Base-by-base conservation (phyloP, 2,329 filamentous ascomycete species). In the Tolypocladium guangdongense region DNA sequence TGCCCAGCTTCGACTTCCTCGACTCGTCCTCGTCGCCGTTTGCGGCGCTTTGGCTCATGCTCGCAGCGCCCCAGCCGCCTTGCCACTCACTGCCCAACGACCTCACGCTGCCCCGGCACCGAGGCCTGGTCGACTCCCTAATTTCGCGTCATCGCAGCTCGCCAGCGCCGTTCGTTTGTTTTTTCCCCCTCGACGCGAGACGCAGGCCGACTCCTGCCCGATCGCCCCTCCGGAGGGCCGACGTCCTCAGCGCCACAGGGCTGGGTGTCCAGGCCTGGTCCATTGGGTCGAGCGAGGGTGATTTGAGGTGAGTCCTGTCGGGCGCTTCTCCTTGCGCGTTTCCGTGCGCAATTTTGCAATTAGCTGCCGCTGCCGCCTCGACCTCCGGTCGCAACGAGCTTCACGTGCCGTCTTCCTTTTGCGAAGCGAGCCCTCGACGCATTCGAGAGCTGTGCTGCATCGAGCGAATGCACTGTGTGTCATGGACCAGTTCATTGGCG, bases 171-270 rank as follows among this genome's bases (percentile, higher is more conserved):
- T 43, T 35, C 16, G 38, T 50, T 45, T 20, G 10, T n/a, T 35
- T 53, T 32, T 39, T 27, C 20, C n/a, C 30, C 32, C 33, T 20
- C 51, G 22, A 52, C 37, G 48, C 20, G 35, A 46, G 47, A 51
- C 51, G 30, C 45, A 47, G 48, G 47, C 35, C 38, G 18, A 24
- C 47, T 36, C n/a, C 22, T 35, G 32, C 16, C 38, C 16, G 52
- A 52, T 43, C 39, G 56, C 59, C 59, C 61, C 64, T 62, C 35
- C 54, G 46, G 54, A 56, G 56, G 62, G 64, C 60, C 60, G 54
- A 62, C 52, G 56, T 54, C 54, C 55, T 53, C 59, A 64, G 61
- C 56, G 55, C 59, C 57, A 58, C 59, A 63, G 60, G 60, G 56
- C 58, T 56, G 60, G 54, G 57, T 59, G 54, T 60, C 56, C 55